Evolutionary conservation across 495 filamentous ascomycete genomes (phyloP), one percentile per base, ranked within the genome.

Genomic region (Talaromyces ruber): DNA sequence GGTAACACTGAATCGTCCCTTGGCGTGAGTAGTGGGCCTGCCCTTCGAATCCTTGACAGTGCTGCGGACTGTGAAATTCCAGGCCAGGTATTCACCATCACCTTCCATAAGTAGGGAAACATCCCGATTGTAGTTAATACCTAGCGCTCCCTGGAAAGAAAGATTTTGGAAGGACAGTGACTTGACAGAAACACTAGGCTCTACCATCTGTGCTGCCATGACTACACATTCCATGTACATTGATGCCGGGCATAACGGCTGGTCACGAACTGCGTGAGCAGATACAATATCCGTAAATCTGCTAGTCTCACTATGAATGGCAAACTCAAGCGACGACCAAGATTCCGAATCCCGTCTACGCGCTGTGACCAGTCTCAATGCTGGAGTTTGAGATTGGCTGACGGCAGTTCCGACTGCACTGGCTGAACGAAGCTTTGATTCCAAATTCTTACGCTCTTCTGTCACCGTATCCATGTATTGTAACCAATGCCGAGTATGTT

Each of bases 171-270:
- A 67, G 1, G 45, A 47, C 30, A 67, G 18, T 5, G 25, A 57
- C 18, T 57, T 57, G 9, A 22, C 54, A 8, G 54, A 57, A 11
- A 57, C 28, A 6, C 54, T 30, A 9, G 54, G 56, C 45, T 26
- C 54, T 6, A 68, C 30, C 28, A 62, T 57, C 59, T 71, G 63
- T 11, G 63, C 51, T 8, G 68, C 67, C 64, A 64, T 66, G 11
- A 63, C 60, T 0, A 62, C 73, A 21, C 60, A 63, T 58, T 77
- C 75, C 62, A 76, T 64, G 63, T 76, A 76, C 68, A 73, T 67
- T 9, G 74, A 74, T 11, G 72, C 68, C 6, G 74, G 74, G 55
- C 74, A 76, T 30, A 73, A 39, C 4, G 67, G 59, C 28, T 57
- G 24, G n/a, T 57, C 28, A 30, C 54, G 54, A 57, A 57, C 54